Conservation (phyloP, 805 yeast species). For the Candida boidinii region DNA sequence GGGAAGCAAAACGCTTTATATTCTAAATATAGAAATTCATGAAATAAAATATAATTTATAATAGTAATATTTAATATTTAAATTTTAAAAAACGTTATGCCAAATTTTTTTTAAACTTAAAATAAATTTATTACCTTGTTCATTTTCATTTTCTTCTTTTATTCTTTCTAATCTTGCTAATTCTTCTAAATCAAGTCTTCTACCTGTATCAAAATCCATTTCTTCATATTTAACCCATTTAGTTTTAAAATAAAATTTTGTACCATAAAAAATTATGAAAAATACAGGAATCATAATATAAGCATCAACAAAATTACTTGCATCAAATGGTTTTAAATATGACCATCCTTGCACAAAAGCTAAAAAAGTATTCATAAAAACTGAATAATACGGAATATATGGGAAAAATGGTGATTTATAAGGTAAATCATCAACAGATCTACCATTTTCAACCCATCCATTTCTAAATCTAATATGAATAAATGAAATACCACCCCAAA, state of each 20-base stretch:
- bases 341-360: constrained; percentile 64
- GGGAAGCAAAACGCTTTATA: too few species aligned
- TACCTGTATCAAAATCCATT: constrained; percentile 44
- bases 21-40: too few species aligned
- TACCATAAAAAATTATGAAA: constrained; percentile 27
- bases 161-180: too few species aligned
- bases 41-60: too few species aligned
- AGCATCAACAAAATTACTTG: constrained; percentile 49
- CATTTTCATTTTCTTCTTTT: too few species aligned
- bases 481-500: constrained; percentile 54
- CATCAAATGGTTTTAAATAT: constrained; percentile 48
- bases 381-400: constrained; percentile 37
- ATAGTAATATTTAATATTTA: too few species aligned
- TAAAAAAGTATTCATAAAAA: constrained; percentile 40
- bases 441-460: constrained; percentile 35
- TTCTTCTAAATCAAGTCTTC: constrained; percentile 28
- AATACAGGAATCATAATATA: constrained; percentile 57
- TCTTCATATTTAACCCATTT: constrained; percentile 28
- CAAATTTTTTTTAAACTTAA: too few species aligned
- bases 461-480: constrained; percentile 50
- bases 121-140: too few species aligned
- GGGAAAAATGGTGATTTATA: constrained; percentile 47
- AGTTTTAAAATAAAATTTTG: constrained; percentile 13
- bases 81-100: too few species aligned
- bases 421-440: constrained; percentile 40